Conservation (phyloP, 139 green algal species). For the Nannochloris sp. region DNA sequence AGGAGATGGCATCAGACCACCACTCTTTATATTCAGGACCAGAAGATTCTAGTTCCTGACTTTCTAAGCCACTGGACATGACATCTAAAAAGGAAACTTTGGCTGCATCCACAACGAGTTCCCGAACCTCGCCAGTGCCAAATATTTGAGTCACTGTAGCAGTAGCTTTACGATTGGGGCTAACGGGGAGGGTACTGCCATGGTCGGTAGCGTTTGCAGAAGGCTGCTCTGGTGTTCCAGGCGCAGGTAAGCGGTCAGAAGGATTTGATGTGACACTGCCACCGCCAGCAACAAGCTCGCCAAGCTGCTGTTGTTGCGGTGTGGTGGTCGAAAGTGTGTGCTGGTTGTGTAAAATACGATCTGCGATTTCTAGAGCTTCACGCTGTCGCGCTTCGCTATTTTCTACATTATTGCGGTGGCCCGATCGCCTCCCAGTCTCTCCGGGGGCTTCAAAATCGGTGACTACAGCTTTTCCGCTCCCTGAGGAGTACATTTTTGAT, state of each 20-base stretch:
- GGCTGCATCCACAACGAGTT: not conserved
- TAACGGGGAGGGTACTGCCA: not conserved
- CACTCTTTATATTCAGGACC: not conserved
- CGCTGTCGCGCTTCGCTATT: conserved; percentile 7
- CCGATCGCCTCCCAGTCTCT: not conserved
- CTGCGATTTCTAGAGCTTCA: conserved; percentile 7
- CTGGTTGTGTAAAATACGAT: not conserved
- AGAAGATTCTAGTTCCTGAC: conserved; percentile 3
- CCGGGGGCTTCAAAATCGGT: conserved; percentile 1
- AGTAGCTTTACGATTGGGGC: not conserved
- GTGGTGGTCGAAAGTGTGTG: not conserved
- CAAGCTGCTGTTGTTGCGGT: not conserved
- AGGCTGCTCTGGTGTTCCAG: not conserved
- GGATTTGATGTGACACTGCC: not conserved
- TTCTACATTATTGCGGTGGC: not conserved
- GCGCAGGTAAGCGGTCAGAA: not conserved
- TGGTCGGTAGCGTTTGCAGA: not conserved
- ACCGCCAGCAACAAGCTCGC: not conserved
- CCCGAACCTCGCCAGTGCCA: not conserved
- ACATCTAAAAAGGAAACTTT: conserved; percentile 6
- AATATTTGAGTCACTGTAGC: not conserved
- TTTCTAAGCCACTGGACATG: not conserved
- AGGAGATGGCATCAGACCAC: conserved; percentile 5
- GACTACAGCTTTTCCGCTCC: conserved; percentile 5
- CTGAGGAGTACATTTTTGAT: conserved; percentile 1